Base-by-base conservation (phyloP, 1,284 basidiomycete species). In the Puccinia triticina region DNA sequence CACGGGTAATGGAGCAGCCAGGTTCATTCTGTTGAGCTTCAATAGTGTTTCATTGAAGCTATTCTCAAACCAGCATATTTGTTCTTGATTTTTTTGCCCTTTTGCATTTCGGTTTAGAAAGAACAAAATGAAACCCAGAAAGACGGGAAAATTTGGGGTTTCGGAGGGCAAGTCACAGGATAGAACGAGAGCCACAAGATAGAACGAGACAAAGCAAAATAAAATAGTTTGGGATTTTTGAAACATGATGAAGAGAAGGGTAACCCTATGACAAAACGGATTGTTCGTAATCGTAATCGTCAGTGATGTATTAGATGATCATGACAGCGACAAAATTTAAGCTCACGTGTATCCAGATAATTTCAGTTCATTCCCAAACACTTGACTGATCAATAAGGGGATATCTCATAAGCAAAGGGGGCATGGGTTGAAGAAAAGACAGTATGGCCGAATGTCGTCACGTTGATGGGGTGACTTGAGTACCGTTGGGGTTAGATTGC, bases 321-420 rank as follows among this genome's bases (percentile, higher is more conserved):
- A 69, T 23, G 43, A 40, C 7, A 40, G 21, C 16, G 10, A 37
- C 1, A 26, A 43, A 32, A 37, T 43, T 66, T 10, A 46, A 69
- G 14, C 66, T 69, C 14, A 69, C 66, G 43, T 69, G 43, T 23
- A 69, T 69, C 43, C 40, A 69, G 66, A 29, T 48, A 48, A 69
- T 29, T 69, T 69, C 40, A 69, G 40, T 46, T 48, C 66, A 69
- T 46, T 69, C n/a, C 23, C n/a, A 48, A 29, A 12, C 40, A 37
- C 43, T 69, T 23, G 29, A 69, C 40, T 69, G 66, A 48, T 69
- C n/a, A 48, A 69, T n/a, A 43, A 69, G 66, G 66, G 43, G 64
- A 37, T 64, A n/a, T 26, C 48, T 69, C 40, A 29, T 26, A 69
- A 29, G 66, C 66, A 69, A 69, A 26, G 43, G n/a, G 66, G 40